Percentiles rank a stretch among this genome's conserved stretches.
Evolutionary conservation across 2,329 filamentous ascomycete genomes (phyloP).

Genomic region (Eurotiales sp.): DNA sequence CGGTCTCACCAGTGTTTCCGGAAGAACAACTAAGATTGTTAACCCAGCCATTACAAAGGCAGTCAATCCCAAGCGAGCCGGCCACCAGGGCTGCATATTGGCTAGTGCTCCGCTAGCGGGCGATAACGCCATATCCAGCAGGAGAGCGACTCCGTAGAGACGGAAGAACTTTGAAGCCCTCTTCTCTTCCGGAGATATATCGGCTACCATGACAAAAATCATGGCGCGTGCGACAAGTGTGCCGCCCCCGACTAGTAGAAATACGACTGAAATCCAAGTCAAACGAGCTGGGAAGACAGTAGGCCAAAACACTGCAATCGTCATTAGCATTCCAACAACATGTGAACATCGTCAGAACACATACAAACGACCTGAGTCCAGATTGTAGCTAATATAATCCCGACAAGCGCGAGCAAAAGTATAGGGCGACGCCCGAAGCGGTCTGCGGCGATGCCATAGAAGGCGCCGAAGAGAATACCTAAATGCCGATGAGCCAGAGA

Average conservation of each 20-base stretch:
- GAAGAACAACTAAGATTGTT: constrained; percentile 10
- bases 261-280: constrained; percentile 15
- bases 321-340: not conserved
- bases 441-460: constrained; percentile 15
- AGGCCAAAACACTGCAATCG: constrained; percentile 11
- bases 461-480: constrained; percentile 15
- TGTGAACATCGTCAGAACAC: not conserved
- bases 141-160: constrained; percentile 13
- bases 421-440: constrained; percentile 13
- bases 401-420: constrained; percentile 9
- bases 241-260: constrained; percentile 12
- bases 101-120: constrained; percentile 10
- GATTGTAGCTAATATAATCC: constrained; percentile 9
- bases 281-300: constrained; percentile 13
- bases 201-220: constrained; percentile 15
- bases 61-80: constrained; percentile 13
- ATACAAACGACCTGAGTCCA: constrained; percentile 15
- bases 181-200: constrained; percentile 14
- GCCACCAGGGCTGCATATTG: constrained; percentile 15
- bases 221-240: constrained; percentile 13
- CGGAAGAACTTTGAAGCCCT: constrained; percentile 15
- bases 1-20: constrained; percentile 12
- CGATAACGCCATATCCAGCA: constrained; percentile 14
- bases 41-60: constrained; percentile 13
- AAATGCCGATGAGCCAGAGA: not conserved